Base-by-base conservation (phyloP, 495 filamentous ascomycete genomes). In the Neohortaea acidophila region DNA sequence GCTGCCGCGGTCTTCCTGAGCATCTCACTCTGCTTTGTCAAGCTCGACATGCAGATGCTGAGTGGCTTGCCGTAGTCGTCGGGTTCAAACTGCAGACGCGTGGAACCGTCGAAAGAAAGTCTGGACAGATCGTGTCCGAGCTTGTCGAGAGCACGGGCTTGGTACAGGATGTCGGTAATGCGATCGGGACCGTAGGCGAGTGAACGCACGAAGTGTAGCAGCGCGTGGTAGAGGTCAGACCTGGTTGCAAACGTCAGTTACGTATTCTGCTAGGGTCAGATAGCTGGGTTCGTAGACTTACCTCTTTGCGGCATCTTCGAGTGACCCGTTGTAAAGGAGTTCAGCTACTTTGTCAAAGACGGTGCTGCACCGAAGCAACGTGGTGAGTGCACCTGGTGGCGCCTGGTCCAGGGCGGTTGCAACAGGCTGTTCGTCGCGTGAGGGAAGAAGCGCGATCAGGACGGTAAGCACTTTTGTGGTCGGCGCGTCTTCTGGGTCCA, bases 301-400 rank as follows among this genome's bases (percentile, higher is more conserved):
- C n/a, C n/a, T n/a, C 21, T 41, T 51, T 6, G 47, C 46, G n/a
- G 49, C 53, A 31, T 61, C 53, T 28, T 57, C 51, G 4, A 61
- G 25, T 5, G 55, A 57, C 23, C 57, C 59, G 22, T 59, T 61
- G 4, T 53, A 47, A 12, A 61, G 35, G 10, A 59, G 41, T 15
- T 59, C 48, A 1, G 53, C 59, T 4, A 36, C 40, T 10, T 39
- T 38, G 26, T 54, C 43, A 10, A 56, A 34, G 9, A 60, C 24
- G 21, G 48, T 47, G 34, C 53, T 55, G 2, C 51, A 37, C 7
- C 47, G 21, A 1, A 60, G 40, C 39, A 60, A 54, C 1, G 43
- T 31, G 6, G 36, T 14, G 5, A 60, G 26, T 3, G 17, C 44
- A 1, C 21, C 21, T 9, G 51, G 51, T 2, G 53, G 53, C n/a